A percentile compares a stretch with the other conserved stretches of the same genome.
phyloP scores from a whole-genome alignment of 2,329 filamentous ascomycete species.

The Pezizomycotina sp. region DNA sequence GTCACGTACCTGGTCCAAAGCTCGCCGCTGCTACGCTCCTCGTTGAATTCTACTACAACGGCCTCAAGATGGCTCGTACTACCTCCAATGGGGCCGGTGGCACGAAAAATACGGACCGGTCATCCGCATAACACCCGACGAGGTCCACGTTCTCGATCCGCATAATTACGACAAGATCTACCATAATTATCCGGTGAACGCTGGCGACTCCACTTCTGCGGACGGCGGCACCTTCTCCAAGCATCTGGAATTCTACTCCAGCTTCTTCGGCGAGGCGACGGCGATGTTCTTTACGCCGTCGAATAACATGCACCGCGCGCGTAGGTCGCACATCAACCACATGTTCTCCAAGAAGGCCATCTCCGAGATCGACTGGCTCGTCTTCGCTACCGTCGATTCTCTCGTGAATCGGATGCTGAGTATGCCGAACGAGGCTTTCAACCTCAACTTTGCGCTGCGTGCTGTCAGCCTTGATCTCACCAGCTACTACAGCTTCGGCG shows the following conservation, averaged over 20 bases:
- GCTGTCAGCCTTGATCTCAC: slow-evolving; percentile 26
- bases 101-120: slow-evolving; percentile 27
- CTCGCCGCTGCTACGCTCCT: slow-evolving; percentile 22
- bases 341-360: slow-evolving; percentile 26
- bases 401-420: slow-evolving; percentile 17
- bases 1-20: slow-evolving; percentile 24
- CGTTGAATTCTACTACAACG: slow-evolving; percentile 25
- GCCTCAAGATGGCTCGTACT: slow-evolving; percentile 20
- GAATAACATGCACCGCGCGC: slow-evolving; percentile 20
- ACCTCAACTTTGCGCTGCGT: slow-evolving; percentile 25
- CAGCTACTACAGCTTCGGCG: slow-evolving; percentile 27
- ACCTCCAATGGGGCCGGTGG: slow-evolving; percentile 21
- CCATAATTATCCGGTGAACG: too few species aligned
- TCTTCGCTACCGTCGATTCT: slow-evolving; percentile 24
- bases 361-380: slow-evolving; percentile 24
- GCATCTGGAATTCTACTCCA: too few species aligned
- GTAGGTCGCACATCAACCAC: slow-evolving; percentile 21
- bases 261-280: too few species aligned
- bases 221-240: too few species aligned
- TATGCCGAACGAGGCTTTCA: slow-evolving; percentile 21
- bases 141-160: slow-evolving; percentile 28
- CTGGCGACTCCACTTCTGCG: too few species aligned
- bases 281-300: slow-evolving; percentile 14
- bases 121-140: slow-evolving; percentile 28
- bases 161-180: slow-evolving; percentile 26